A percentile compares a stretch with the other conserved stretches of the same genome.
Conservation (phyloP, 441 rosid species). For the Euphorbia celastroides region DNA sequence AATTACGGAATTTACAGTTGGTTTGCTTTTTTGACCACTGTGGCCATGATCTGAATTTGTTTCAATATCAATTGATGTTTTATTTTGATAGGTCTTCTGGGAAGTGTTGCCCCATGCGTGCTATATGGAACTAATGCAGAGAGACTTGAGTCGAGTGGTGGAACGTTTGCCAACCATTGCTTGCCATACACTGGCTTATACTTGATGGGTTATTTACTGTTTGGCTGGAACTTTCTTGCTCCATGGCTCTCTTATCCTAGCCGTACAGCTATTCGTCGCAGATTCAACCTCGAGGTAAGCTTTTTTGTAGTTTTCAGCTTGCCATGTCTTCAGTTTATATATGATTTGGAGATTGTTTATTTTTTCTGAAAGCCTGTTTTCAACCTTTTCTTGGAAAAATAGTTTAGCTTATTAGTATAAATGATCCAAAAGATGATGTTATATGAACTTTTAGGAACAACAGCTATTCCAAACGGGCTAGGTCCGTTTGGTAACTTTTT, state of each 20-base stretch:
- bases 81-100: slow-evolving; percentile 63
- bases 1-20: background rate
- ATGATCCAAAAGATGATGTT: too few species aligned
- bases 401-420: too few species aligned
- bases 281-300: slow-evolving; percentile 88
- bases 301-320: slow-evolving; percentile 1
- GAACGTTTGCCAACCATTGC: slow-evolving; percentile 78
- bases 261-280: slow-evolving; percentile 76
- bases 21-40: background rate
- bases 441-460: too few species aligned
- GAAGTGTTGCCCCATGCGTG: slow-evolving; percentile 84
- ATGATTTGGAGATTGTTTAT: background rate
- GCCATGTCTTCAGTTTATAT: slow-evolving; percentile 3
- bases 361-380: too few species aligned
- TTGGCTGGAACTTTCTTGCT: slow-evolving; percentile 80
- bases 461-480: too few species aligned
- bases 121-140: slow-evolving; percentile 88
- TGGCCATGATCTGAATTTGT: background rate
- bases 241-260: slow-evolving; percentile 80
- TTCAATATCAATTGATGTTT: background rate
- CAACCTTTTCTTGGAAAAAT: too few species aligned
- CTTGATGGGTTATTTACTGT: slow-evolving; percentile 57
- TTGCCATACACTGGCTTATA: slow-evolving; percentile 67
- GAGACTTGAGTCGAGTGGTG: slow-evolving; percentile 77
- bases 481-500: too few species aligned